phyloP scores from a whole-genome alignment of 75 land plant genomes.

The Gnetum montanum region DNA sequence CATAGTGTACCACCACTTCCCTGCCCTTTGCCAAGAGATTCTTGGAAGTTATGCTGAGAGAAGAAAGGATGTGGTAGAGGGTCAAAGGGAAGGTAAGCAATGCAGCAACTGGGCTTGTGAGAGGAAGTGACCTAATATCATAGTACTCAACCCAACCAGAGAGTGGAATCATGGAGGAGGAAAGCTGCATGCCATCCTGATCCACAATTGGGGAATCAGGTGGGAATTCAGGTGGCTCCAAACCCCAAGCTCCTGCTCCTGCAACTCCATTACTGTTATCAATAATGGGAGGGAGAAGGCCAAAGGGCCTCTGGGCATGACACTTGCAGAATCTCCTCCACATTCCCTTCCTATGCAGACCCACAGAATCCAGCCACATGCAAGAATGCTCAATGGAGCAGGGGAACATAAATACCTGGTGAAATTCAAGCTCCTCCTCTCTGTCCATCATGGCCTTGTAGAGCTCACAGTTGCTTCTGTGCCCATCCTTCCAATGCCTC shows the following conservation, averaged over 20 bases:
- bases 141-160: conserved; percentile 68
- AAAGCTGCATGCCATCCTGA: conserved; percentile 1
- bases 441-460: conserved; percentile 73
- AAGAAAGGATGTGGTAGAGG: conserved; percentile 47
- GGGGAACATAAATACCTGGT: conserved; percentile 48
- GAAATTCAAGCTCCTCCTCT: conserved; percentile 57
- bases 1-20: conserved; percentile 54
- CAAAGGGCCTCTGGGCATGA: conserved; percentile 40
- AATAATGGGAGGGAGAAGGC: conserved; percentile 49
- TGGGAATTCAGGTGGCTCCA: conserved; percentile 30
- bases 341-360: conserved; percentile 59
- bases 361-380: conserved; percentile 55
- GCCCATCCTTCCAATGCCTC: conserved; percentile 68
- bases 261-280: conserved; percentile 21
- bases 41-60: conserved; percentile 45
- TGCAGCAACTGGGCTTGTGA: conserved; percentile 53
- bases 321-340: conserved; percentile 60
- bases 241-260: conserved; percentile 40
- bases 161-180: conserved; percentile 22
- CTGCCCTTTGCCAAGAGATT: conserved; percentile 40
- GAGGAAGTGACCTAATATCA: conserved; percentile 39
- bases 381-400: conserved; percentile 45
- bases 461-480: conserved; percentile 52
- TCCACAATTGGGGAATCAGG: conserved; percentile 27
- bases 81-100: conserved; percentile 52